Evolutionary conservation across 345 rosid species (phyloP).

Genomic region (Salix suchowensis): DNA sequence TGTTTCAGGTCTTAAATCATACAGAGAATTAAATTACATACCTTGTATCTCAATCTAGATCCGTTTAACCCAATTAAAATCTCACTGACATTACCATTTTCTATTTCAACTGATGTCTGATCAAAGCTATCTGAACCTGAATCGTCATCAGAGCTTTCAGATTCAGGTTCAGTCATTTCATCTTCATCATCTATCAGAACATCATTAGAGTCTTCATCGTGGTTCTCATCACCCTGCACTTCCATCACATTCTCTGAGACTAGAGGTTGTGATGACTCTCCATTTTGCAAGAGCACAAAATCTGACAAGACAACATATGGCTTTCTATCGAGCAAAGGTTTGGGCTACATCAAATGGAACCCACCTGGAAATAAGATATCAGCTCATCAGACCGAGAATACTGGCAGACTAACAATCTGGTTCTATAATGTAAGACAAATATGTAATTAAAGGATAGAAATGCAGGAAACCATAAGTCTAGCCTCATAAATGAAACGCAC

Average conservation of each 20-base stretch:
- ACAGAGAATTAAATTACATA: constrained; percentile 12
- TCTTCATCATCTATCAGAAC: constrained; percentile 38
- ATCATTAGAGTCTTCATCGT: constrained; percentile 35
- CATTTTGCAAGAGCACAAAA: constrained; percentile 35
- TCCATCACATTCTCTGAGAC: constrained; percentile 36
- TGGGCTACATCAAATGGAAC: constrained; percentile 58
- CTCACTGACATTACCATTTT: constrained; percentile 39
- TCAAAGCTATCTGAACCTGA: constrained; percentile 28
- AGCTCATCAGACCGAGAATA: constrained; percentile 11
- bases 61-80: constrained; percentile 43
- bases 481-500: not conserved
- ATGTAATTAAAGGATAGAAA: not conserved
- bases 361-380: constrained; percentile 66
- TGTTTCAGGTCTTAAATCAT: not conserved
- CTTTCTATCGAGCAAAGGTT: constrained; percentile 66
- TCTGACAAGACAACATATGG: constrained; percentile 71
- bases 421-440: not conserved
- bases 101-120: constrained; percentile 17
- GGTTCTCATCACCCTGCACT: constrained; percentile 36
- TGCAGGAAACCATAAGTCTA: not conserved
- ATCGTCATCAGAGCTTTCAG: constrained; percentile 47
- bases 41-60: constrained; percentile 63
- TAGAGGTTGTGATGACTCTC: constrained; percentile 28
- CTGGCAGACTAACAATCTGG: not conserved
- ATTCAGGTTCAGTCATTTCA: constrained; percentile 42